Percentiles rank a stretch among this genome's conserved stretches.
Evolutionary conservation across 441 rosid species (phyloP).

Genomic region (Erysimum cheiri): DNA sequence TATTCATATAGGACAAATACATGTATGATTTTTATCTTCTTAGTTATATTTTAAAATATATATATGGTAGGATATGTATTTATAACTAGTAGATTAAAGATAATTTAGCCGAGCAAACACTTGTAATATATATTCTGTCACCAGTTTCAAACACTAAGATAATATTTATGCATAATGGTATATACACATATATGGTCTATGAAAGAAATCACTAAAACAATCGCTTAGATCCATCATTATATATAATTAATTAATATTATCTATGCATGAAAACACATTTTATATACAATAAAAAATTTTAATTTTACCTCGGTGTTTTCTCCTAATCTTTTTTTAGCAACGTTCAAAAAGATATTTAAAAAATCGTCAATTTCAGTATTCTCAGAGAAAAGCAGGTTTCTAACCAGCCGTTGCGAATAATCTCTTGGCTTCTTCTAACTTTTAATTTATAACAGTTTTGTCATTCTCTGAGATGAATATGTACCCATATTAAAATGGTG

Average conservation of each 20-base stretch:
- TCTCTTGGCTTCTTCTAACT: constrained; percentile 30
- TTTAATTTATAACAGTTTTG: constrained; percentile 35
- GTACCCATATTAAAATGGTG: constrained; percentile 16
- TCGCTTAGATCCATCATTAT: too few relatives aligned
- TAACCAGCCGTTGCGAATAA: constrained; percentile 27
- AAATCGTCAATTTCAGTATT: not conserved
- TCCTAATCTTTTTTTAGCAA: not conserved
- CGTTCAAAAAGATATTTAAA: not conserved
- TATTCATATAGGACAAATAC: too few relatives aligned
- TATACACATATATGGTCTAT: too few relatives aligned
- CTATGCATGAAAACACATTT: not conserved
- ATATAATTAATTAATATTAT: not conserved
- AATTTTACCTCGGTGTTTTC: not conserved
- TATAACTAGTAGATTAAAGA: not conserved
- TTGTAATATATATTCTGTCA: too few relatives aligned
- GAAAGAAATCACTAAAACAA: too few relatives aligned
- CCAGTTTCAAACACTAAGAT: too few relatives aligned
- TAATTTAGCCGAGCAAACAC: too few relatives aligned
- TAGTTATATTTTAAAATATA: too few relatives aligned
- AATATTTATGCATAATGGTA: too few relatives aligned
- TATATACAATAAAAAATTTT: not conserved
- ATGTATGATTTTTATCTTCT: too few relatives aligned
- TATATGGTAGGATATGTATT: not conserved
- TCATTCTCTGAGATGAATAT: constrained; percentile 27
- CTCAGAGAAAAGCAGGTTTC: constrained; percentile 5